Evolutionary conservation across 2,329 filamentous ascomycete species (phyloP).

Genomic region (Fusarium sp.): DNA sequence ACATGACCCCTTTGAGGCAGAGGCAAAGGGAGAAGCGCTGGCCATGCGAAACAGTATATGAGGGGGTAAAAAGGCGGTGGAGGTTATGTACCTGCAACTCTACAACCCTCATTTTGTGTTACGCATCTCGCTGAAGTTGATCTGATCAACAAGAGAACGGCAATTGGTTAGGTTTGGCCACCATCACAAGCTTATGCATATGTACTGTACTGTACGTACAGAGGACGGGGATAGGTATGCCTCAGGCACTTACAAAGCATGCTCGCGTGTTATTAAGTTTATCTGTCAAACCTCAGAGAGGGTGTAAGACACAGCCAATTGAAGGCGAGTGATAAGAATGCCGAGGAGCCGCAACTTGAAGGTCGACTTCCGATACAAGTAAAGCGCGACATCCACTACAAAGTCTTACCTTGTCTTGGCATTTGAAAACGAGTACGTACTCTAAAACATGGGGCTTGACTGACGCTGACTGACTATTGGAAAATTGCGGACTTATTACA

Average conservation of each 20-base stretch:
- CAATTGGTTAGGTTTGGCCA: constrained; percentile 13
- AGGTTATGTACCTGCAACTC: constrained; percentile 19
- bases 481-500: not conserved
- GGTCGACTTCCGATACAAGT: constrained; percentile 40
- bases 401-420: constrained; percentile 20
- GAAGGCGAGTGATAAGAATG: constrained; percentile 30
- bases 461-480: not conserved
- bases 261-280: not conserved
- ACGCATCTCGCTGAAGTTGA: constrained; percentile 16
- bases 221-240: not conserved
- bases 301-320: constrained; percentile 26
- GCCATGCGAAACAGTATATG: constrained; percentile 15
- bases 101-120: constrained; percentile 23
- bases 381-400: constrained; percentile 29
- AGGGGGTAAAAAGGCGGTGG: constrained; percentile 34
- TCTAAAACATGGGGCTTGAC: not conserved
- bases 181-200: not conserved
- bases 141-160: constrained; percentile 13
- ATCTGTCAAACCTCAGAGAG: constrained; percentile 21
- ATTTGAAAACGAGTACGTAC: constrained; percentile 1
- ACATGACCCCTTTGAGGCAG: constrained; percentile 35
- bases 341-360: constrained; percentile 39
- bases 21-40: constrained; percentile 18
- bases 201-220: not conserved
- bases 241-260: constrained; percentile 27